Percentiles rank a stretch among this genome's conserved stretches.
Evolutionary conservation across 139 green algal species (phyloP).

Genomic region (Coelastrella sp.): DNA sequence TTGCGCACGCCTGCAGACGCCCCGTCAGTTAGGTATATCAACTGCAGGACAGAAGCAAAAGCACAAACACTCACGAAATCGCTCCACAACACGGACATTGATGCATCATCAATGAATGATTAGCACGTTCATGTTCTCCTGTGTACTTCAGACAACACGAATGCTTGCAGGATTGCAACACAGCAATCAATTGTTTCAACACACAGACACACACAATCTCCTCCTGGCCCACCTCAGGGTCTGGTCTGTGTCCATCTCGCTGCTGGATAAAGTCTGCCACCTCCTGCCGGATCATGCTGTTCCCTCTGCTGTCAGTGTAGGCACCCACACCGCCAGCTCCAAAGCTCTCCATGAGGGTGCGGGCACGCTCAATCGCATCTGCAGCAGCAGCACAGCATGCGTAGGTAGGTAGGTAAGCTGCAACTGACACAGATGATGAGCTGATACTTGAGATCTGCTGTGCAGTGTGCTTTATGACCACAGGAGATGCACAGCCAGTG

Average conservation of each 20-base stretch:
- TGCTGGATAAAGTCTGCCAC: slow-evolving; percentile 82
- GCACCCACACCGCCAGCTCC: slow-evolving; percentile 78
- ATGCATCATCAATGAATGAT: neutral
- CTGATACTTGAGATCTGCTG: too few relatives aligned
- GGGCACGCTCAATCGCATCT: slow-evolving; percentile 83
- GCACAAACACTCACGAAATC: too few relatives aligned
- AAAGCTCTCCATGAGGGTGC: slow-evolving; percentile 68
- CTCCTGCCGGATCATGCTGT: slow-evolving; percentile 72
- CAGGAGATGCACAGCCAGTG: too few relatives aligned
- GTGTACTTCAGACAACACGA: too few relatives aligned
- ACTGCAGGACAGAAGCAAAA: slow-evolving; percentile 46
- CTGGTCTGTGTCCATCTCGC: slow-evolving; percentile 74
- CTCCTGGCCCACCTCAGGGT: slow-evolving; percentile 60
- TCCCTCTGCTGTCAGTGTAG: slow-evolving; percentile 83
- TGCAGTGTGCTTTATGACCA: too few relatives aligned
- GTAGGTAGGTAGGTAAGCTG: too few relatives aligned
- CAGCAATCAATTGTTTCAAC: neutral
- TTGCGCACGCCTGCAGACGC: slow-evolving; percentile 81
- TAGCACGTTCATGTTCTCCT: too few relatives aligned
- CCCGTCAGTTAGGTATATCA: slow-evolving; percentile 91
- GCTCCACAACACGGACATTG: neutral
- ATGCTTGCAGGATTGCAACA: too few relatives aligned
- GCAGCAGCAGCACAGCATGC: neutral
- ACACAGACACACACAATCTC: neutral
- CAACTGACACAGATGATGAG: too few relatives aligned